Evolutionary conservation across 371 early-diverging fungal genomes (phyloP), one percentile per base, ranked within the genome.

Genomic region (Smittium culicis): DNA sequence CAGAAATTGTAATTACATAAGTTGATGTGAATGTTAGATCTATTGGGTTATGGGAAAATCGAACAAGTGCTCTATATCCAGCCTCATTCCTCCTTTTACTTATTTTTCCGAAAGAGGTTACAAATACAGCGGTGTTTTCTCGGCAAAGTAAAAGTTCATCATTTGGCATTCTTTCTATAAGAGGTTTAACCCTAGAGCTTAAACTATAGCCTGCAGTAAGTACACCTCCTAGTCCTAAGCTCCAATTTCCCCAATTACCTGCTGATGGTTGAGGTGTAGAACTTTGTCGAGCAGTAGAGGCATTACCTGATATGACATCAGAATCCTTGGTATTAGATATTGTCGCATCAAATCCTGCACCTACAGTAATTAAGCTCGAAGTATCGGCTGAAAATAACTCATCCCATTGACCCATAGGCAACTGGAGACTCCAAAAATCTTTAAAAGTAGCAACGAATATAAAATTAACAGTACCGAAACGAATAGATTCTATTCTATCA

Each of bases 361-460:
- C 77, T 1, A 77, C 66, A 20, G 77, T 76, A 60, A 73, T 68
- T 62, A 77, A 61, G 35, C 77, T 77, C 33, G 77, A 71, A 0
- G 77, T 70, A 61, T 77, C 77, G 0, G 77, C 77, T 11, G 77
- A 72, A 65, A 77, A 76, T 66, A 77, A 54, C 16, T 77, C 77
- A 67, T 76, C 77, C 77, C 77, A 77, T 69, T 77, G 77, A 45
- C 77, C 77, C 20, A 56, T 58, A 29, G 74, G 66, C 27, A 77
- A 72, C 68, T 77, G 77, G 35, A 77, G 69, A 30, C 74, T 70
- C 69, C 75, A 67, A 58, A 77, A 77, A 65, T 77, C 77, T 34
- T 73, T 70, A 0, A 73, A 70, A 1, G 77, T 77, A 20, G 77
- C 70, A 63, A 77, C 65, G 17, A 69, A 65, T 30, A 77, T 69